Conservation (phyloP, 2,329 filamentous ascomycete species). For the Zymoseptoria ardabiliae region DNA sequence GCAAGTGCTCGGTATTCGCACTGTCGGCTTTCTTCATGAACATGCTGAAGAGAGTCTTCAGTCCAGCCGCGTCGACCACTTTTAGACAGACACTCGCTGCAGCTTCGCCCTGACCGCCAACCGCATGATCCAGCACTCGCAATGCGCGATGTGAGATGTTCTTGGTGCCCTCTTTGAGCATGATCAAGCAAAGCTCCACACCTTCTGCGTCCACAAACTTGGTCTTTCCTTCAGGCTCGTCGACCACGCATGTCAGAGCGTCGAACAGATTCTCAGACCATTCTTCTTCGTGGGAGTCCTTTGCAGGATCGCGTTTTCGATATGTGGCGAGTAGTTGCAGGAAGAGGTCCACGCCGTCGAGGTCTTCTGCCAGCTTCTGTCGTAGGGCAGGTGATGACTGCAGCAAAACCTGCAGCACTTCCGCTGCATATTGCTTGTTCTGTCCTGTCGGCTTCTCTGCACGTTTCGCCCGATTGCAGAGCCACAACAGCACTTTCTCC, state of each 20-base stretch:
- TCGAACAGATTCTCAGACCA: slow-evolving; percentile 94
- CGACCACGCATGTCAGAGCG: slow-evolving; percentile 69
- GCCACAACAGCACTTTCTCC: slow-evolving; percentile 67
- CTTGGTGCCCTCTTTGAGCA: slow-evolving; percentile 82
- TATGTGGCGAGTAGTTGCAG: slow-evolving; percentile 81
- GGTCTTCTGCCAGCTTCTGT: slow-evolving; percentile 46
- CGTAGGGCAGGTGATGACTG: slow-evolving; percentile 66
- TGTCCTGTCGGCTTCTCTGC: slow-evolving; percentile 65
- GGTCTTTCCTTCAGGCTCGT: slow-evolving; percentile 65
- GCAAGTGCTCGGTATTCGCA: slow-evolving; percentile 66
- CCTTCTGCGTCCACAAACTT: slow-evolving; percentile 88
- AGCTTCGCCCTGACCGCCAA: slow-evolving; percentile 47
- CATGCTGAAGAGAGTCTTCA: slow-evolving; percentile 77
- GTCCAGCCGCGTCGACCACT: slow-evolving; percentile 72
- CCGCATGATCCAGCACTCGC: slow-evolving; percentile 76
- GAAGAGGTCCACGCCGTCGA: slow-evolving; percentile 67
- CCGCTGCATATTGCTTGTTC: slow-evolving; percentile 92
- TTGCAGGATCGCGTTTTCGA: slow-evolving; percentile 75
- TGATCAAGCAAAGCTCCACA: slow-evolving; percentile 82
- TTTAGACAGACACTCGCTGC: slow-evolving; percentile 58
- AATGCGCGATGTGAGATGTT: slow-evolving; percentile 69
- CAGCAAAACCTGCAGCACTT: slow-evolving; percentile 81
- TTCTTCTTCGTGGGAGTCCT: slow-evolving; percentile 84
- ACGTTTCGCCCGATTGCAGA: slow-evolving; percentile 64
- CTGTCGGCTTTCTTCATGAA: slow-evolving; percentile 76